Conservation (phyloP, 1,284 basidiomycete genomes). For the Microbotryum lychnidis-dioicae region DNA sequence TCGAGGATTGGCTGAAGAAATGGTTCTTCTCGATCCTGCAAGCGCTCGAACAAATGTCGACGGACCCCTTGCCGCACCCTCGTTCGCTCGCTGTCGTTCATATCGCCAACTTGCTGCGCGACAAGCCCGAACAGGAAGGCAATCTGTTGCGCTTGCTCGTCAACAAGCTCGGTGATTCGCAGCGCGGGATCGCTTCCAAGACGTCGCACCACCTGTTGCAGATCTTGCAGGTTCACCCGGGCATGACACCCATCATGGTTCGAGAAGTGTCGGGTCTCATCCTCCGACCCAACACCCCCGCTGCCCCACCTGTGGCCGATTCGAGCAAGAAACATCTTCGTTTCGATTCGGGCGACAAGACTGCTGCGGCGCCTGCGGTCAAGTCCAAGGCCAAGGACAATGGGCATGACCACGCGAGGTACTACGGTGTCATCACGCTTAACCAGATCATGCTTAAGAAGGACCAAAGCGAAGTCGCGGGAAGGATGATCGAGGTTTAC, state of each 20-base stretch:
- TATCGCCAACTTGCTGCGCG: conserved; percentile 67
- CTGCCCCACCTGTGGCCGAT: conserved; percentile 41
- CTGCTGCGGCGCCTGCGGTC: conserved; percentile 27
- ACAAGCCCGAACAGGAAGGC: conserved; percentile 95
- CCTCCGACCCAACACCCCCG: conserved; percentile 51
- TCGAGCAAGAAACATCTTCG: conserved; percentile 43
- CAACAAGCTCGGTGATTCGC: conserved; percentile 90
- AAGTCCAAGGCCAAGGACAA: conserved; percentile 44
- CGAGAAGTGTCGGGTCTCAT: conserved; percentile 77
- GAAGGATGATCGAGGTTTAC: conserved; percentile 78
- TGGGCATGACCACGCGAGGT: conserved; percentile 59
- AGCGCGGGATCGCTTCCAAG: conserved; percentile 79
- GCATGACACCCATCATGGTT: conserved; percentile 86
- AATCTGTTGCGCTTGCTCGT: conserved; percentile 85
- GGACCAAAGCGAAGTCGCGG: conserved; percentile 64
- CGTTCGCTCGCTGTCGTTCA: conserved; percentile 64
- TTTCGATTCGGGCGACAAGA: conserved; percentile 37
- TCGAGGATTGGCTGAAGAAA: conserved; percentile 96
- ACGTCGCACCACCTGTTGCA: conserved; percentile 84
- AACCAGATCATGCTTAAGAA: conserved; percentile 80
- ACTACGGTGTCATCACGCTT: conserved; percentile 86
- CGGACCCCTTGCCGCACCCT: conserved; percentile 82
- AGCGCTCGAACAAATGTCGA: conserved; percentile 76
- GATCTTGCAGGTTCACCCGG: conserved; percentile 80
- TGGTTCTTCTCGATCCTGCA: conserved; percentile 91